Percentiles rank a stretch among this genome's conserved stretches.
These are phyloP conservation scores for Colletotrichum godetiae DNA, from an alignment of 2,329 filamentous ascomycete genomes.

Conservation along the genomic window DNA sequence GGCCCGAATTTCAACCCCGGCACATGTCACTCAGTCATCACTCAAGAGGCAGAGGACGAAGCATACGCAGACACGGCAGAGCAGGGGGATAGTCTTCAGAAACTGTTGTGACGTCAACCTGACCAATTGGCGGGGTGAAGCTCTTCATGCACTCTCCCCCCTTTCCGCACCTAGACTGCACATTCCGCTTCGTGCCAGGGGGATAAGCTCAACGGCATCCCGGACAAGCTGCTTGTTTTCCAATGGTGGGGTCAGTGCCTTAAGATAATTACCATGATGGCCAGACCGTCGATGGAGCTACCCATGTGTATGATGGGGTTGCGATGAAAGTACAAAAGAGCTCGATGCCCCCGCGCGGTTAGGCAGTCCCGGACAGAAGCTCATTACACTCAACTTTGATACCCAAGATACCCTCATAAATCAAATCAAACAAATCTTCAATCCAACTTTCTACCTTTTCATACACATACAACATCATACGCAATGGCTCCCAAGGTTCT, in stretches of 20 bases:
- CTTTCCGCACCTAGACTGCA: neutral
- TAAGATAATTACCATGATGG: conserved; percentile 1
- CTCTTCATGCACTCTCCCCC: neutral
- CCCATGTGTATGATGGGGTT: neutral
- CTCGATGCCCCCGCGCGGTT: conserved; percentile 3
- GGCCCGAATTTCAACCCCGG: neutral
- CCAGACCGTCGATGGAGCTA: conserved; percentile 11
- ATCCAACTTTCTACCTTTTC: neutral
- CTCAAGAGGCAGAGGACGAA: neutral
- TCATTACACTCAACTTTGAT: neutral
- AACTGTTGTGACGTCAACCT: conserved; percentile 31
- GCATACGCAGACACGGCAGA: neutral
- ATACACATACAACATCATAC: neutral
- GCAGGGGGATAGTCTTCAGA: neutral
- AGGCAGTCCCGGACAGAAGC: neutral
- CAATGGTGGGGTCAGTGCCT: conserved; percentile 17
- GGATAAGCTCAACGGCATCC: neutral
- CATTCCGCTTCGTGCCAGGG: neutral
- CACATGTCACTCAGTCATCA: conserved; percentile 10
- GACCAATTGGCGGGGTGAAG: conserved; percentile 22
- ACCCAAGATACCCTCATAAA: conserved; percentile 10
- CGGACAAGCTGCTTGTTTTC: neutral
- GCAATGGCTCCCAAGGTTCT: conserved; percentile 66
- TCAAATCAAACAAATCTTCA: neutral
- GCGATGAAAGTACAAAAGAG: conserved; percentile 26